Conservation (phyloP, 1,284 basidiomycete genomes). For the Puccinia triticina region DNA sequence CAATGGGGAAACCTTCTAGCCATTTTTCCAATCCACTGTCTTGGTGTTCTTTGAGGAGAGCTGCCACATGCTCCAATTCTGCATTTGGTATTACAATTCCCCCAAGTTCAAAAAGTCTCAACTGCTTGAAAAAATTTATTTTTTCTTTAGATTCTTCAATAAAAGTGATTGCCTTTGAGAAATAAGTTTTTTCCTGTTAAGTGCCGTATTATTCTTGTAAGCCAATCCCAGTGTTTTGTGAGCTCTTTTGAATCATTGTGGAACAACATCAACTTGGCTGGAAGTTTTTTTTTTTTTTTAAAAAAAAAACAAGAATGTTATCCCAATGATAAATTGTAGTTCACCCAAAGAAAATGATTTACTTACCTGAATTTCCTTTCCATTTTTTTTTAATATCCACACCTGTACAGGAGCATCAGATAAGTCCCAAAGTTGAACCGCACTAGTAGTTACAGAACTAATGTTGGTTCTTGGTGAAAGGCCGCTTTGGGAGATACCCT, state of each 20-base stretch:
- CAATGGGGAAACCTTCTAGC: background rate
- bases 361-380: background rate
- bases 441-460: background rate
- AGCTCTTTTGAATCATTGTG: slow-evolving; percentile 1
- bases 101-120: background rate
- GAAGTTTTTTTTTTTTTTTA: too few species aligned
- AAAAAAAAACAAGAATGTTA: background rate
- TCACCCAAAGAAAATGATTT: background rate
- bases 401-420: background rate
- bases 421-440: background rate
- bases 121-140: background rate
- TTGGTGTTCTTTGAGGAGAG: background rate
- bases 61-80: background rate
- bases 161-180: background rate
- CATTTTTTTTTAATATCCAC: background rate
- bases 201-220: background rate
- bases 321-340: background rate
- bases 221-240: background rate
- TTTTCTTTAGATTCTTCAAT: background rate
- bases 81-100: background rate
- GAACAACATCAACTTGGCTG: background rate
- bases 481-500: background rate
- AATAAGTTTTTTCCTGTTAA: background rate
- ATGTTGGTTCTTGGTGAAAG: background rate
- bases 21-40: background rate